Conservation (phyloP, 352 stramenopile species). For the Albugo candida region DNA sequence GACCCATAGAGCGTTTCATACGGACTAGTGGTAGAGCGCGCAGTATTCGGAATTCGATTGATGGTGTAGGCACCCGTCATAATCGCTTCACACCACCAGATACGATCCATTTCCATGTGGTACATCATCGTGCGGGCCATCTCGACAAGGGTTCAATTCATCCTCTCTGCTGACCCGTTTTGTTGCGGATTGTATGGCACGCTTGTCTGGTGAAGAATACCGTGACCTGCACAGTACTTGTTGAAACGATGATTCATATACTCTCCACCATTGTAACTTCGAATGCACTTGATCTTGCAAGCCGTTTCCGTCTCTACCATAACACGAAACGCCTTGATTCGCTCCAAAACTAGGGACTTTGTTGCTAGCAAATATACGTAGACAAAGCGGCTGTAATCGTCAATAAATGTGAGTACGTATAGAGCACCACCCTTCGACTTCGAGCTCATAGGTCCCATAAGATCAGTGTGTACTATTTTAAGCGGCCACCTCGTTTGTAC, state of each 20-base stretch:
- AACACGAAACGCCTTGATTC: slow-evolving; percentile 4
- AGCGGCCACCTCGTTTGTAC: too few relatives aligned
- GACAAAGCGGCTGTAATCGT: slow-evolving; percentile 6
- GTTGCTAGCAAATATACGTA: background rate
- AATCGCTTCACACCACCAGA: slow-evolving; percentile 8
- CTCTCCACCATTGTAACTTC: slow-evolving; percentile 10
- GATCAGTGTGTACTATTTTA: too few relatives aligned
- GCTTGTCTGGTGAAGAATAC: slow-evolving; percentile 7
- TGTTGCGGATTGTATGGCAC: slow-evolving; percentile 6
- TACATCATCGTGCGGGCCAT: slow-evolving; percentile 6
- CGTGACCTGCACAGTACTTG: background rate
- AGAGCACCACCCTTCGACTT: too few relatives aligned
- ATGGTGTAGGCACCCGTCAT: slow-evolving; percentile 6
- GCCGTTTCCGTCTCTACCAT: slow-evolving; percentile 3
- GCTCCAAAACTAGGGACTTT: slow-evolving; percentile 2
- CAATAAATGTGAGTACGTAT: too few relatives aligned
- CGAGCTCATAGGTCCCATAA: too few relatives aligned
- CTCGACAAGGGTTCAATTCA: slow-evolving; percentile 9
- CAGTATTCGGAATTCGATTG: slow-evolving; percentile 7
- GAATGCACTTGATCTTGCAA: slow-evolving; percentile 5
- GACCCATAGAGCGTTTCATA: slow-evolving; percentile 1
- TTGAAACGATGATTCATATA: slow-evolving; percentile 6
- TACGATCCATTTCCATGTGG: slow-evolving; percentile 1
- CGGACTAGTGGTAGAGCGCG: slow-evolving; percentile 1
- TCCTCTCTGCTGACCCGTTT: slow-evolving; percentile 10